phyloP scores from a whole-genome alignment of 331 rosid species.

The Stylosanthes scabra region DNA sequence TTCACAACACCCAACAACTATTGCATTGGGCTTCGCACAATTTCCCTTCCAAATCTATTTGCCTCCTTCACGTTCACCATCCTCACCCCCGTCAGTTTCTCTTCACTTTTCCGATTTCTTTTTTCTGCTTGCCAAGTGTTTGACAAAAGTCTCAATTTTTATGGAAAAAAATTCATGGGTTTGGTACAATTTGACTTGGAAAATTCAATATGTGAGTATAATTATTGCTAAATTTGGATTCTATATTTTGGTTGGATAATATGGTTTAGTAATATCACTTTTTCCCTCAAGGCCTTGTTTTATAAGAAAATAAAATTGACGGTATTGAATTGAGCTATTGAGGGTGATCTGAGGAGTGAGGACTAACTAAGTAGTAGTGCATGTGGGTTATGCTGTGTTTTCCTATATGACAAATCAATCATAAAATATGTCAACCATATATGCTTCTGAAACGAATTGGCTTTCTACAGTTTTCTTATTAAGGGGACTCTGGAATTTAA shows the following conservation, averaged over 20 bases:
- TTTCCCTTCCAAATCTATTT: conserved; percentile 58
- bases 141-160: background rate
- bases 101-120: background rate
- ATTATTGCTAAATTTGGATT: conserved; percentile 30
- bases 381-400: conserved; percentile 4
- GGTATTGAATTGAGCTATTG: conserved; percentile 20
- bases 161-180: background rate
- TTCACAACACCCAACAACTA: conserved; percentile 47
- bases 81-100: conserved; percentile 55
- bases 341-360: background rate
- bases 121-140: conserved; percentile 9
- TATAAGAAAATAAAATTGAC: conserved; percentile 7
- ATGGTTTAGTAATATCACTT: background rate
- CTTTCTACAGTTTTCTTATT: background rate
- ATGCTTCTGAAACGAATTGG: background rate
- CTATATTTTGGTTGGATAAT: conserved; percentile 29
- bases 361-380: too few relatives aligned
- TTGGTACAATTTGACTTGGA: background rate
- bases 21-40: conserved; percentile 65
- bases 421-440: conserved; percentile 4
- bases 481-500: background rate
- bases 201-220: background rate
- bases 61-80: conserved; percentile 73
- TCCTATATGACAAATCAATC: background rate
- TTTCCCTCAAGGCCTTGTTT: background rate